Base-by-base conservation (phyloP, 805 yeast species). In the Suhomyces sp. region DNA sequence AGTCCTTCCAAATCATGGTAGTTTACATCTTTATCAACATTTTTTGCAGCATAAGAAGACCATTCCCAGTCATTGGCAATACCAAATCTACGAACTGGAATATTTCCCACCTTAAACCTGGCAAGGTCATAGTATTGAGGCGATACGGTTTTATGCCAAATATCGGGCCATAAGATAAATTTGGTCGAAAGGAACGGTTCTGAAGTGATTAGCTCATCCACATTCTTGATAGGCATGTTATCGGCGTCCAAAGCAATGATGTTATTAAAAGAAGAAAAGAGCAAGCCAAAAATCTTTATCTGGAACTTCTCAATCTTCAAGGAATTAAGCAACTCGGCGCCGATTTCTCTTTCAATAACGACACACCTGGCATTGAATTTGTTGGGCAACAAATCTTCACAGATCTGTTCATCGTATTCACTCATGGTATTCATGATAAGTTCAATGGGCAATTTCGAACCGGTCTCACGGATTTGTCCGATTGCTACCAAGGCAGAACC, bases 161-260 rank as follows among this genome's bases (percentile, higher is more conserved):
- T 53, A 51, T 70, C 72, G 0, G 75, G 76, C 74, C 75, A 72
- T 43, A 72, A 49, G 12, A 72, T 48, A 55, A 66, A 69, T 22
- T 63, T 62, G 1, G 67, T 59, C 13, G 60, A 46, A 22, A 62
- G 46, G 51, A 58, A 71, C 6, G 67, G 63, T 31, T 62, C 63
- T 12, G 63, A 43, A 31, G 58, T 49, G 9, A 72, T 47, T 17
- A 70, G 55, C 2, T 49, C 46, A 49, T 69, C 75, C 2, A 69
- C 63, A 44, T 68, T 68, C 33, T 59, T 60, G 31, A 71, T 55
- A 1, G 74, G 67, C 56, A 69, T 59, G 50, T 64, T 69, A 53
- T 69, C 74, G 2, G 73, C 64, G 53, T 72, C 76, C 27, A 72
- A 53, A 6, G 64, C 56, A 24, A 72, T 64, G 31, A 62, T 65